These are phyloP conservation scores for Calamus simplicifolius DNA, from an alignment of 176 grass and related monocot genomes.

Conservation along the genomic window DNA sequence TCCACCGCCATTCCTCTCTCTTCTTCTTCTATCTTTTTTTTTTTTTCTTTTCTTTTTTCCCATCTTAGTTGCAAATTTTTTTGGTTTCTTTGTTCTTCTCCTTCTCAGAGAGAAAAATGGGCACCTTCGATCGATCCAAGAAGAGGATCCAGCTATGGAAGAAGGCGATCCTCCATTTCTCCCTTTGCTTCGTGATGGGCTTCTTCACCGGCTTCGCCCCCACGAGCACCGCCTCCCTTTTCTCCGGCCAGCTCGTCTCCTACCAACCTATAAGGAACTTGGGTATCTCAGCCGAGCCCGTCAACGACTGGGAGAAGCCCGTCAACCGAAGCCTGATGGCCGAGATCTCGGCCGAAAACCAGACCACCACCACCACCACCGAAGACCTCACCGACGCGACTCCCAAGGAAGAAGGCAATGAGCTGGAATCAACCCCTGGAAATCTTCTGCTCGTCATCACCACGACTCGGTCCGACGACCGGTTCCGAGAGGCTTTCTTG, in stretches of 20 bases:
- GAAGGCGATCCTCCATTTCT: constrained; percentile 37
- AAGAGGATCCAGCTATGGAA: constrained; percentile 34
- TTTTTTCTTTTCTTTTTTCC: too few species aligned
- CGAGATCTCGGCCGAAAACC: not conserved
- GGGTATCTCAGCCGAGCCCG: too few species aligned
- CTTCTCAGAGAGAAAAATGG: not conserved
- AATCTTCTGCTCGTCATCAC: constrained; percentile 50
- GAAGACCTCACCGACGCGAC: too few species aligned
- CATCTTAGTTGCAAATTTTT: too few species aligned
- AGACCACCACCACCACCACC: too few species aligned
- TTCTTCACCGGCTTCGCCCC: constrained; percentile 52
- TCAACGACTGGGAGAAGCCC: not conserved
- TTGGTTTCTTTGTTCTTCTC: too few species aligned
- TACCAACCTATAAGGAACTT: not conserved
- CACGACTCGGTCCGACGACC: constrained; percentile 19
- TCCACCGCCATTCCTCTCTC: too few species aligned
- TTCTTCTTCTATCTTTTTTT: too few species aligned
- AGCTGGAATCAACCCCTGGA: too few species aligned
- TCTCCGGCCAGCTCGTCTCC: not conserved
- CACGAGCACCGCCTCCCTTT: constrained; percentile 14
- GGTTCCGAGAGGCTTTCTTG: constrained; percentile 21
- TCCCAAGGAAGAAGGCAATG: too few species aligned
- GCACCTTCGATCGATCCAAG: constrained; percentile 25
- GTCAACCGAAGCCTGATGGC: not conserved
- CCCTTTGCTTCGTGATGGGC: constrained; percentile 36